Evolutionary conservation across 768 basidiomycete species (phyloP).

Genomic region (Leccinum variicolor): DNA sequence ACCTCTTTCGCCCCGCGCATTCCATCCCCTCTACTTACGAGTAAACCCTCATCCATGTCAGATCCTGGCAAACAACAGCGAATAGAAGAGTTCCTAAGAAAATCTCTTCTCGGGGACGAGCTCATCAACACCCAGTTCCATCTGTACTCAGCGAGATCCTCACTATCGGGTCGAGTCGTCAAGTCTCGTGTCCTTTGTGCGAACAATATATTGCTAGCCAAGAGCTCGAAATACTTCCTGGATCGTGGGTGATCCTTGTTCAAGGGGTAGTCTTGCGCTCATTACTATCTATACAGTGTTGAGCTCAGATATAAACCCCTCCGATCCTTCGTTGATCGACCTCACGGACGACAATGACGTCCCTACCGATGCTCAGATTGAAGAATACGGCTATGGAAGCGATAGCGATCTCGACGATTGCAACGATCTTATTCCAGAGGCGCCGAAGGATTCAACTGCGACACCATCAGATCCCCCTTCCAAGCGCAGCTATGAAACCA

Average conservation of each 20-base stretch:
- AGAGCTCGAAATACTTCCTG: conserved; percentile 29
- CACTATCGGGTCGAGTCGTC: conserved; percentile 3
- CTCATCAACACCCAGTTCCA: conserved; percentile 32
- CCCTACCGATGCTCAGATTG: conserved; percentile 2
- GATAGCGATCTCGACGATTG: conserved; percentile 37
- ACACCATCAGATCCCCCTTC: background rate
- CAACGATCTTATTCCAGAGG: background rate
- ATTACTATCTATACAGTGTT: conserved; percentile 8
- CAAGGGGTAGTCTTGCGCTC: background rate
- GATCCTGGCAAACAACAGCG: conserved; percentile 7
- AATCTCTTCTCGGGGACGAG: conserved; percentile 26
- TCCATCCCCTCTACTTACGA: background rate
- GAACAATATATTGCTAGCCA: conserved; percentile 26
- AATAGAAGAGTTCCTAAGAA: conserved; percentile 22
- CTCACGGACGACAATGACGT: conserved; percentile 13
- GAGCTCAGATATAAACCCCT: conserved; percentile 7
- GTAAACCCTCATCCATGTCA: conserved; percentile 5
- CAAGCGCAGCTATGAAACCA: background rate
- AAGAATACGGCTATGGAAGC: conserved; percentile 30
- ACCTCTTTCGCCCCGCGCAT: background rate
- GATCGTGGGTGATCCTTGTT: conserved; percentile 13
- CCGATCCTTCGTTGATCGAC: conserved; percentile 11
- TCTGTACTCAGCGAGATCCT: conserved; percentile 23
- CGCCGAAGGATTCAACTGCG: background rate
- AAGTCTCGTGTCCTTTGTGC: conserved; percentile 24